Conservation (phyloP, 257 asterid species). For the Primulina eburnea region DNA sequence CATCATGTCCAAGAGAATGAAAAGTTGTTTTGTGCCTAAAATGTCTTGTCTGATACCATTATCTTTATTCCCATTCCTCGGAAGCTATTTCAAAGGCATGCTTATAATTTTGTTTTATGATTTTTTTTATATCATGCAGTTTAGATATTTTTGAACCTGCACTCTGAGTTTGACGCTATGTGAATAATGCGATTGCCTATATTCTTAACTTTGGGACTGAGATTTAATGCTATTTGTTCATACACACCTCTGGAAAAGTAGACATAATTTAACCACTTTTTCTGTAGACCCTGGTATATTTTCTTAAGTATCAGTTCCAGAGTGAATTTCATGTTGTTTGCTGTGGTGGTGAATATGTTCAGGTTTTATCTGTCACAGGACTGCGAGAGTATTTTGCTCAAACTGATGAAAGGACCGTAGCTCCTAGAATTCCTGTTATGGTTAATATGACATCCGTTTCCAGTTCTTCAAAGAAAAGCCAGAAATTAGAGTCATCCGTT, state of each 20-base stretch:
- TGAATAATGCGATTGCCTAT: too few species aligned
- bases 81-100: too few species aligned
- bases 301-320: constrained; percentile 5
- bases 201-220: too few species aligned
- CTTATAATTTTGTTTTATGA: too few species aligned
- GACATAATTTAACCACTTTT: background rate
- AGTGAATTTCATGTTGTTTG: constrained; percentile 4
- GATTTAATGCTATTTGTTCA: too few species aligned
- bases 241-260: too few species aligned
- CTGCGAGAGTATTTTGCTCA: constrained; percentile 66
- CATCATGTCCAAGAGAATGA: background rate
- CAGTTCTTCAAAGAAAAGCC: constrained; percentile 41
- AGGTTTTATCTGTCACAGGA: constrained; percentile 37
- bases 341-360: constrained; percentile 24
- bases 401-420: constrained; percentile 58
- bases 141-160: too few species aligned
- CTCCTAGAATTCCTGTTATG: constrained; percentile 69
- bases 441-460: constrained; percentile 59
- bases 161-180: too few species aligned
- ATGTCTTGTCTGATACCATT: background rate
- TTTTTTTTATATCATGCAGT: too few species aligned
- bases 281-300: background rate
- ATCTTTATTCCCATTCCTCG: background rate
- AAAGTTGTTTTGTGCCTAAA: background rate
- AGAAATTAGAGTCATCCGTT: constrained; percentile 31